Evolutionary conservation across 2,329 filamentous ascomycete genomes (phyloP).

Genomic region (Claviceps fusiformis): DNA sequence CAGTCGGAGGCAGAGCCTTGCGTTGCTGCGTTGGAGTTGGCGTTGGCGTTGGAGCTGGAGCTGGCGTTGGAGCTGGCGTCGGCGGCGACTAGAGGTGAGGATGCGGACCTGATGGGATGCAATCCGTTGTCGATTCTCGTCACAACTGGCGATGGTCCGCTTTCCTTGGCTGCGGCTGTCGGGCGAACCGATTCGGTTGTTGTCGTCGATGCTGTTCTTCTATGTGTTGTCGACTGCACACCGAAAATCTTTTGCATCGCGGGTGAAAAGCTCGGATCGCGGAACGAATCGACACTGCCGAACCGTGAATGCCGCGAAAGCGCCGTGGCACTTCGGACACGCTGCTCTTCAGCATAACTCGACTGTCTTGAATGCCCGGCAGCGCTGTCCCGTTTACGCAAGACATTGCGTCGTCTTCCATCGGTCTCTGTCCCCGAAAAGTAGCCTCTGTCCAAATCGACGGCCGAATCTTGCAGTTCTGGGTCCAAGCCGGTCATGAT

Average conservation of each 20-base stretch:
- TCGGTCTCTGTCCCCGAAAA: constrained; percentile 85
- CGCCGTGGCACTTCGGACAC: constrained; percentile 49
- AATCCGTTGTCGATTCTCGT: constrained; percentile 41
- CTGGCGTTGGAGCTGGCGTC: constrained; percentile 14
- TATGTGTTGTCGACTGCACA: constrained; percentile 31
- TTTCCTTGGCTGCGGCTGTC: constrained; percentile 38
- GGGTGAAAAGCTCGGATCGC: constrained; percentile 46
- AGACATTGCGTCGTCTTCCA: constrained; percentile 57
- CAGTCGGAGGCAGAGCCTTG: constrained; percentile 39
- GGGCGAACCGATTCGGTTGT: constrained; percentile 42
- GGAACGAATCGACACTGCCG: constrained; percentile 63
- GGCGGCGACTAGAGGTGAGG: constrained; percentile 23
- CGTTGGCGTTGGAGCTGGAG: constrained; percentile 10
- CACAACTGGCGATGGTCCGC: constrained; percentile 35
- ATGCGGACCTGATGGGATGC: constrained; percentile 22
- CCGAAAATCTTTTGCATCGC: constrained; percentile 60
- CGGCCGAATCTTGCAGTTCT: constrained; percentile 31
- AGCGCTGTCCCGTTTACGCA: constrained; percentile 61
- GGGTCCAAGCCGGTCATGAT: constrained; percentile 22
- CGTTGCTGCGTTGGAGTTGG: constrained; percentile 19
- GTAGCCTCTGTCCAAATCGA: constrained; percentile 74
- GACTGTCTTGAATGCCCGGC: constrained; percentile 52
- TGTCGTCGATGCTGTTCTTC: constrained; percentile 47
- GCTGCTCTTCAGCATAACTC: constrained; percentile 65
- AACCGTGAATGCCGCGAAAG: constrained; percentile 64